phyloP scores from a whole-genome alignment of 2,329 filamentous ascomycete genomes.

The Talaromyces sp. region DNA sequence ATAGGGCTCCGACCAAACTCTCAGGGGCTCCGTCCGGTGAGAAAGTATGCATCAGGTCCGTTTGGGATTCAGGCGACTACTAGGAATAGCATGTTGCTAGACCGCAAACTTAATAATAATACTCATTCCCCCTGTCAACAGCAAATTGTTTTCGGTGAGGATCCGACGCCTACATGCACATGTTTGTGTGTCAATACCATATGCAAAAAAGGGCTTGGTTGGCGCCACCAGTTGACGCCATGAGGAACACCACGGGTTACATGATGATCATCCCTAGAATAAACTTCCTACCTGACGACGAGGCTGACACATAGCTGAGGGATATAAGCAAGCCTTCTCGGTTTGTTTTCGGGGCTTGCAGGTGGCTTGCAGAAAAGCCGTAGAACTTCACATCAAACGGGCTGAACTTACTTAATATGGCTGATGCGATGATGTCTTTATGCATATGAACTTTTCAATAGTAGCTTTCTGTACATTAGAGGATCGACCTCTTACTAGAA shows the following conservation, averaged over 20 bases:
- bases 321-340: background rate
- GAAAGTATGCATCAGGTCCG: background rate
- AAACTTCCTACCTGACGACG: background rate
- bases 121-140: background rate
- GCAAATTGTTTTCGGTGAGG: background rate
- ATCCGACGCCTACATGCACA: background rate
- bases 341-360: constrained; percentile 5
- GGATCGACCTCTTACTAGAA: background rate
- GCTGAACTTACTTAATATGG: background rate
- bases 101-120: background rate
- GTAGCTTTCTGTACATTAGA: background rate
- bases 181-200: background rate
- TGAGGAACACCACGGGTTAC: background rate
- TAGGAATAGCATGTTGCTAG: background rate
- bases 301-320: background rate
- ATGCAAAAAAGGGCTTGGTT: background rate
- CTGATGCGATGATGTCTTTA: background rate
- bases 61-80: background rate
- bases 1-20: background rate
- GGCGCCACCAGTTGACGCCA: background rate
- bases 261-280: background rate
- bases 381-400: background rate
- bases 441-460: background rate
- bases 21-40: background rate
- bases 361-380: constrained; percentile 3